Evolutionary conservation across 2,329 filamentous ascomycete species (phyloP), one percentile per base, ranked within the genome.

Genomic region (Tolypocladium inflatum): DNA sequence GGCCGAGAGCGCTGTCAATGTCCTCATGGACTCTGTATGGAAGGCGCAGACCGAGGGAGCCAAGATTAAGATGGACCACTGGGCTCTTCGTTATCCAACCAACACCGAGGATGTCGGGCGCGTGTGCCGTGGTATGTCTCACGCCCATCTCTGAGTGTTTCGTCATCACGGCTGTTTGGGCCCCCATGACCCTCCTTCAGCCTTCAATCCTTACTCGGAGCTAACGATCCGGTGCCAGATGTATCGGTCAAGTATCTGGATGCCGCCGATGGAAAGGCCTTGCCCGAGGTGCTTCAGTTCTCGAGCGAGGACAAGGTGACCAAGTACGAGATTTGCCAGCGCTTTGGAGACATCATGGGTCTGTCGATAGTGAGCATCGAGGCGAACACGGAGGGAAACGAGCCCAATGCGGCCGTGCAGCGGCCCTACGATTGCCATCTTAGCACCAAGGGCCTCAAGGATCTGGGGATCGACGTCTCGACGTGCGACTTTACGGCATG

Each of bases 401-500:
- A 90, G 62, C 84, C 86, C 7, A 85, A 83, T 61, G 83, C 87
- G 51, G 79, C 80, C 26, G 89, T 91, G 0, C 84, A 91, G 73
- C 80, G 91, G 62, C 91, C 92, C 15, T 96, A 90, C 68, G 91
- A 96, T 73, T 93, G 89, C 65, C 91, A 96, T 72, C 76, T 97
- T 52, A 91, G 89, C 66, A 96, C 89, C 10, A 83, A 82, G 71
- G 83, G 78, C 43, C 74, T 96, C 62, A 83, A 83, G 70, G 84
- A 90, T 17, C 69, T 96, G 61, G 90, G 84, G 0, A 89, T 96
- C 62, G 81, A 89, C 67, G 83, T 93, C 58, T 77, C 81, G 52
- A 90, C 90, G 0, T 81, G 86, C 66, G 83, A 91, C 65, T 96
- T 96, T 70, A 77, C 77, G 52, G 85, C 79, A 19, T 96, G 91